phyloP scores from a whole-genome alignment of 2,329 filamentous ascomycete species.

The Botryosphaeria dothidea region DNA sequence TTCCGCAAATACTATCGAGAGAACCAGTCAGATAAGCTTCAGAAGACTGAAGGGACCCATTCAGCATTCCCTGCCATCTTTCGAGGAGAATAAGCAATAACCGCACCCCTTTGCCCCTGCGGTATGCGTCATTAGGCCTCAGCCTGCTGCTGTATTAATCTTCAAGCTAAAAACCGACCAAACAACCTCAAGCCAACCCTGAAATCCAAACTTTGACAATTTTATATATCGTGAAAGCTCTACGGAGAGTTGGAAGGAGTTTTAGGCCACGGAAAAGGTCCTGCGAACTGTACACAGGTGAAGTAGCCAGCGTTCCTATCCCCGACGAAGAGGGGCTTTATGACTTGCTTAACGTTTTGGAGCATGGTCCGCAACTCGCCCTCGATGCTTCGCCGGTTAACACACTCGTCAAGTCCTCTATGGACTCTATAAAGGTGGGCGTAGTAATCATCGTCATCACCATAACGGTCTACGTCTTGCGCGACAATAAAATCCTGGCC shows the following conservation, averaged over 20 bases:
- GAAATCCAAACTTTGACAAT: not conserved
- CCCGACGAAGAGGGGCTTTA: not conserved
- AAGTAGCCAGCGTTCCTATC: constrained; percentile 7
- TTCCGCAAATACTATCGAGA: not conserved
- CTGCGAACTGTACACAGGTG: not conserved
- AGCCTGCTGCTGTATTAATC: not conserved
- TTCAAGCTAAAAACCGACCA: not conserved
- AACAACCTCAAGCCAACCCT: not conserved
- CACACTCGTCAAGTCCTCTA: not conserved
- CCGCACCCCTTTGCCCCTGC: not conserved
- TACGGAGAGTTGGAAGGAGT: not conserved
- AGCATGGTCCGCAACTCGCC: not conserved
- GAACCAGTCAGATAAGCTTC: not conserved
- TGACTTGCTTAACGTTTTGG: not conserved
- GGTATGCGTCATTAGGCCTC: not conserved
- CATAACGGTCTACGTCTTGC: not conserved
- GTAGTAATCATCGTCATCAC: not conserved
- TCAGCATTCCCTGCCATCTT: not conserved
- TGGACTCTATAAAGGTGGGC: not conserved
- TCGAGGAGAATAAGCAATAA: not conserved
- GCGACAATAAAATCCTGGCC: not conserved
- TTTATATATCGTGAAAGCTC: no score
- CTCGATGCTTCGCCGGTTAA: not conserved
- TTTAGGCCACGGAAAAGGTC: not conserved
- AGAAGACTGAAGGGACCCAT: not conserved